phyloP scores from a whole-genome alignment of 352 stramenopile genomes.

The Globisporangium mamillatum region DNA sequence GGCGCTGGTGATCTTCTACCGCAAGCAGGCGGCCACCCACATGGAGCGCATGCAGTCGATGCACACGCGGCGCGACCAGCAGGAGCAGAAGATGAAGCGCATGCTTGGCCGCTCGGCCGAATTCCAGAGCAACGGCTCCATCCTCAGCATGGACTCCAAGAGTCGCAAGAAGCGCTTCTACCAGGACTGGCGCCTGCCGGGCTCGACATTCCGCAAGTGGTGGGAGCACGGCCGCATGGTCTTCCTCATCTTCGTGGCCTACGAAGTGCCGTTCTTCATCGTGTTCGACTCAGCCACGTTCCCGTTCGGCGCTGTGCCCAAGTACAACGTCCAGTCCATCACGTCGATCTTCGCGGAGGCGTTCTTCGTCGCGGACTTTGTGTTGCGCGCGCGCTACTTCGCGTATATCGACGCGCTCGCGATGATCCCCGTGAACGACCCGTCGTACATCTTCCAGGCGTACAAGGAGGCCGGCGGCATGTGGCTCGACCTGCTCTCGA shows the following conservation, averaged over 20 bases:
- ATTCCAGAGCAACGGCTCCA: conserved; percentile 12
- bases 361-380: conserved; percentile 58
- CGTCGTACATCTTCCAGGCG: conserved; percentile 60
- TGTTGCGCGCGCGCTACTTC: conserved; percentile 51
- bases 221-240: conserved; percentile 57
- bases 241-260: conserved; percentile 50
- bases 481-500: conserved; percentile 51
- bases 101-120: conserved; percentile 49
- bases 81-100: conserved; percentile 79
- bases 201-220: conserved; percentile 52
- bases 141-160: not conserved
- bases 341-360: conserved; percentile 47
- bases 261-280: conserved; percentile 64
- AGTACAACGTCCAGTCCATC: conserved; percentile 49
- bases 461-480: conserved; percentile 55
- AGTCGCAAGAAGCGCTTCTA: conserved; percentile 6
- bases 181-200: conserved; percentile 46
- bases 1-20: conserved; percentile 54
- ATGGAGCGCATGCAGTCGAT: conserved; percentile 60
- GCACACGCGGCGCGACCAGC: conserved; percentile 50
- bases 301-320: conserved; percentile 34
- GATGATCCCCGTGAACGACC: conserved; percentile 59
- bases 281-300: conserved; percentile 64
- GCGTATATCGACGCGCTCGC: conserved; percentile 65
- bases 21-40: conserved; percentile 23